Evolutionary conservation across 73 alveolate species (phyloP).

Genomic region (Paramecium biaurelia): DNA sequence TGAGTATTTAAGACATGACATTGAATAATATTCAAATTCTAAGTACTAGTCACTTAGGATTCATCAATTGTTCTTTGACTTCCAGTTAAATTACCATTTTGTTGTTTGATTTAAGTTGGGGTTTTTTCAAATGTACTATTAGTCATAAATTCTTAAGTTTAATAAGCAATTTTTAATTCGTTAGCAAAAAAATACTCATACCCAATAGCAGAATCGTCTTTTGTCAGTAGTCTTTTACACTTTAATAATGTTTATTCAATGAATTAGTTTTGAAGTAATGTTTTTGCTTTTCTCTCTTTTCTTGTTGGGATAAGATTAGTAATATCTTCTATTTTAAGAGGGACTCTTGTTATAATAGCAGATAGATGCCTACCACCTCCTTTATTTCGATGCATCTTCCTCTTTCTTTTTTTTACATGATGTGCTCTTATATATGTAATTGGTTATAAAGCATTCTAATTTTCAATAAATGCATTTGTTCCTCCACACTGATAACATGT

Average conservation of each 20-base stretch:
- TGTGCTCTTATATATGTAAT: not conserved
- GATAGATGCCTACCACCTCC: not conserved
- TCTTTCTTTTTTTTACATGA: not conserved
- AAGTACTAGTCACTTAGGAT: not conserved
- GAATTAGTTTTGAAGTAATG: not conserved
- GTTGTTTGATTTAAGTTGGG: not conserved
- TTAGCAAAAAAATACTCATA: not conserved
- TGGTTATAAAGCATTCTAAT: not conserved
- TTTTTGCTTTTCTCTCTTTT: not conserved
- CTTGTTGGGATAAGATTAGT: not conserved
- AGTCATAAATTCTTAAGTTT: not conserved
- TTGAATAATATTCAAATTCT: not conserved
- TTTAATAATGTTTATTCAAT: not conserved
- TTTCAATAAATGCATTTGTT: not conserved
- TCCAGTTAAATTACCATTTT: not conserved
- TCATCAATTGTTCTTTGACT: not conserved
- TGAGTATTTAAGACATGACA: not conserved
- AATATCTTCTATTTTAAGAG: not conserved
- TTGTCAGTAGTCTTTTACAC: not conserved
- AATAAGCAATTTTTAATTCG: not conserved
- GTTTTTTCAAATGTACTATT: conserved; percentile 11
- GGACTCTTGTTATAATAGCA: not conserved
- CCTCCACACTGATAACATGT: conserved; percentile 5
- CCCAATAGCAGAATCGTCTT: not conserved
- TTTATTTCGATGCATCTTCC: conserved; percentile 12